Percentiles rank a stretch among this genome's conserved stretches.
phyloP scores from a whole-genome alignment of 2,329 filamentous ascomycete species.

The Fusarium sambucinum region DNA sequence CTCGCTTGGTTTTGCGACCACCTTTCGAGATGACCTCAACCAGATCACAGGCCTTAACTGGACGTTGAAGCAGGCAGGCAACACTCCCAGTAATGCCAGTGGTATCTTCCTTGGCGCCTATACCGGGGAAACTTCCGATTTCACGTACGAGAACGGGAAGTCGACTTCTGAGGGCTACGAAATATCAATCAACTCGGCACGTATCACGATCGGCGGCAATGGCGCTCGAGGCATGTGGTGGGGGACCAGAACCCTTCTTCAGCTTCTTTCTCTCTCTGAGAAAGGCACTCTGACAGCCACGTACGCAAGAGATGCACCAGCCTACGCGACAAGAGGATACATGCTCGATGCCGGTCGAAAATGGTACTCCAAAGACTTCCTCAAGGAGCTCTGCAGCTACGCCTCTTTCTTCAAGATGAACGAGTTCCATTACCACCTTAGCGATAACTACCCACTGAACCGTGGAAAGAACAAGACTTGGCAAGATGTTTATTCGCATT shows the following conservation, averaged over 20 bases:
- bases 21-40: conserved; percentile 15
- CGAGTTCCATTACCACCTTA: conserved; percentile 29
- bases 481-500: conserved; percentile 23
- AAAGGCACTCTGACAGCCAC: background rate
- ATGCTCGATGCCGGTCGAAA: conserved; percentile 29
- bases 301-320: conserved; percentile 9
- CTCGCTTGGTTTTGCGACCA: conserved; percentile 10
- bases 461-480: conserved; percentile 31
- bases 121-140: conserved; percentile 6
- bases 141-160: conserved; percentile 12
- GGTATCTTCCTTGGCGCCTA: conserved; percentile 11
- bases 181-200: conserved; percentile 8
- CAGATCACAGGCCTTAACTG: conserved; percentile 15
- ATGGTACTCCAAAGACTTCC: conserved; percentile 27
- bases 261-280: conserved; percentile 14
- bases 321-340: conserved; percentile 20
- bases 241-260: conserved; percentile 25
- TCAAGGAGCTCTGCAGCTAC: conserved; percentile 23
- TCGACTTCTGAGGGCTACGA: conserved; percentile 22
- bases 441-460: conserved; percentile 28
- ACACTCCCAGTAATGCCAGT: background rate
- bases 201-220: conserved; percentile 20
- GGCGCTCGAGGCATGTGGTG: conserved; percentile 30
- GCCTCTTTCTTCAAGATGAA: conserved; percentile 36
- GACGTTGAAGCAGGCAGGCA: conserved; percentile 2